Conservation (phyloP, 2,329 filamentous ascomycete species). For the Penicillium sp. region DNA sequence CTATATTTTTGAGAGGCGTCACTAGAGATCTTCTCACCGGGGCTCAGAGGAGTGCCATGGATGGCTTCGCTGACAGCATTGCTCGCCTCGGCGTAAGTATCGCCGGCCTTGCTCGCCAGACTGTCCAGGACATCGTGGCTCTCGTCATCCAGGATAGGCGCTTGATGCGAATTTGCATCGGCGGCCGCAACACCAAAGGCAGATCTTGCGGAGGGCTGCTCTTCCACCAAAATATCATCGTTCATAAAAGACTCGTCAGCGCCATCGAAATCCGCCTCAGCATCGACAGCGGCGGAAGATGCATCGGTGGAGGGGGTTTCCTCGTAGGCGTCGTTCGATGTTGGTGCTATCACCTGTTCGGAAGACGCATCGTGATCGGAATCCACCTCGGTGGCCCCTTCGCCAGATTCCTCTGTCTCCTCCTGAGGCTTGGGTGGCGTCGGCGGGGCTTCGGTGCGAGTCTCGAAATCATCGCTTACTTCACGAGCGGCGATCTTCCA, state of each 20-base stretch:
- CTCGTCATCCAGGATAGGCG: conserved; percentile 46
- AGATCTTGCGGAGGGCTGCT: conserved; percentile 35
- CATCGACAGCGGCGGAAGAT: background rate
- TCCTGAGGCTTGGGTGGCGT: conserved; percentile 28
- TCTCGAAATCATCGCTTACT: conserved; percentile 74
- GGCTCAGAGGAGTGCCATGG: conserved; percentile 51
- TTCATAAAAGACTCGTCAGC: conserved; percentile 7
- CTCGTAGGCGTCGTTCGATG: conserved; percentile 7
- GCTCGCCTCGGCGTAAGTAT: conserved; percentile 56
- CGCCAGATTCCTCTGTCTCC: conserved; percentile 17
- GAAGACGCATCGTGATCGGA: conserved; percentile 7
- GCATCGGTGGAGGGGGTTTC: background rate
- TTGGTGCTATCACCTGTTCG: background rate
- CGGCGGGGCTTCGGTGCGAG: conserved; percentile 50
- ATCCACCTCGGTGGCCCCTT: conserved; percentile 9
- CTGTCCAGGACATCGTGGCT: conserved; percentile 49
- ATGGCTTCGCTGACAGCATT: conserved; percentile 55
- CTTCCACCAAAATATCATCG: conserved; percentile 50
- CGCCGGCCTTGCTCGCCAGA: conserved; percentile 53
- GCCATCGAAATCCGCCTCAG: background rate
- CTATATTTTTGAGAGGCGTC: conserved; percentile 56
- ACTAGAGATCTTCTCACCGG: conserved; percentile 49
- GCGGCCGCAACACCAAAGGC: conserved; percentile 25
- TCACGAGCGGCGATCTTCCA: conserved; percentile 82
- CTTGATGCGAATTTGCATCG: conserved; percentile 17